Conservation (phyloP, 768 basidiomycete genomes). For the Amanita inopinata region DNA sequence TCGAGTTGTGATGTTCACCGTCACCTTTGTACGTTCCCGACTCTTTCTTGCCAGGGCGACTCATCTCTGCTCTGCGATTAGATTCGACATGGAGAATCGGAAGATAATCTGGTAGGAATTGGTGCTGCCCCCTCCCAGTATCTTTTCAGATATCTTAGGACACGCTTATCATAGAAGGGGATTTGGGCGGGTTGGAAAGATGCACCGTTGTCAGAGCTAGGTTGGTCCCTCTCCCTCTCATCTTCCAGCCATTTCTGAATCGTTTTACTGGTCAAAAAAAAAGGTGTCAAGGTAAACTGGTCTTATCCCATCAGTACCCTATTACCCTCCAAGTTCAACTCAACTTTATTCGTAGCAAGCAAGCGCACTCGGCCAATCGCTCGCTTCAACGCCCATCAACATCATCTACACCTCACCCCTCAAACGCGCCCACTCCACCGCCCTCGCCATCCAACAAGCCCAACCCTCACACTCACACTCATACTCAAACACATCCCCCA, state of each 20-base stretch:
- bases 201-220: constrained; percentile 62
- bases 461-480: neutral
- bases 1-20: constrained; percentile 17
- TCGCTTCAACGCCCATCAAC: constrained; percentile 35
- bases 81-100: constrained; percentile 64
- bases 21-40: constrained; percentile 18
- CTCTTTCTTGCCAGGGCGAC: constrained; percentile 12
- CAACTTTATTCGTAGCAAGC: constrained; percentile 40
- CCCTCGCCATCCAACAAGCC: constrained; percentile 38
- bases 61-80: constrained; percentile 16
- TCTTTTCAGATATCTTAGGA: neutral
- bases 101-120: constrained; percentile 59
- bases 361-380: constrained; percentile 44
- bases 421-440: constrained; percentile 55
- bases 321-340: neutral
- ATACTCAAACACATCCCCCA: constrained; percentile 23
- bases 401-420: constrained; percentile 63
- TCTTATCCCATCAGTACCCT: neutral
- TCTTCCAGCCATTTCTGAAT: constrained; percentile 5
- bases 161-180: constrained; percentile 18
- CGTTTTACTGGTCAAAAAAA: constrained; percentile 8
- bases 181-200: constrained; percentile 78
- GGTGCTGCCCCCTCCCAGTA: constrained; percentile 9
- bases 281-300: constrained; percentile 16
- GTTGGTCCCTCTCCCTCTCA: constrained; percentile 24